Evolutionary conservation across 371 early-diverging fungal genomes (phyloP).

Genomic region (Apophysomyces elegans): DNA sequence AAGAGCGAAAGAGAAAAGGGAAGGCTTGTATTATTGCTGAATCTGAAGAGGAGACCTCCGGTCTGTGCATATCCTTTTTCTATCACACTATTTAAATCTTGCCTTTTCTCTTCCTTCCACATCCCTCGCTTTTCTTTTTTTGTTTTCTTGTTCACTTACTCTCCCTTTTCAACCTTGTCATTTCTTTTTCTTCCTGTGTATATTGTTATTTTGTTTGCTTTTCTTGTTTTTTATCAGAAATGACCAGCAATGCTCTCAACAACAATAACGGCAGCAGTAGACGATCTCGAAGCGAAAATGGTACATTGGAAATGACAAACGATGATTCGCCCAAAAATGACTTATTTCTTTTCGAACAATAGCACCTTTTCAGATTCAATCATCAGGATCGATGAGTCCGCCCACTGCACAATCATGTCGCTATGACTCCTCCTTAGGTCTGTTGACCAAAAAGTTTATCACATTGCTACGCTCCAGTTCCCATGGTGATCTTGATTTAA

Average conservation of each 20-base stretch:
- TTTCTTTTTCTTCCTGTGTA: conserved; percentile 2
- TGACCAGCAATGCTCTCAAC: not conserved
- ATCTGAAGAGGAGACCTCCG: conserved; percentile 22
- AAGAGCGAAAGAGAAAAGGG: not conserved
- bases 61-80: conserved; percentile 31
- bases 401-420: conserved; percentile 31
- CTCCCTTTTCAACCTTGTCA: not conserved
- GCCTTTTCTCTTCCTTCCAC: conserved; percentile 8
- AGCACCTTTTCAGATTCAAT: conserved; percentile 31
- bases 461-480: conserved; percentile 63
- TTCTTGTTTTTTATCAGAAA: conserved; percentile 1
- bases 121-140: not conserved
- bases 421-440: conserved; percentile 68
- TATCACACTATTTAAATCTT: conserved; percentile 6
- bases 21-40: not conserved
- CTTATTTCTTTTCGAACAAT: not conserved
- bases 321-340: not conserved
- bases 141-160: not conserved
- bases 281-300: conserved; percentile 17
- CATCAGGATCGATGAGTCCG: conserved; percentile 23
- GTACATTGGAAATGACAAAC: conserved; percentile 9
- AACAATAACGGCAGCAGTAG: conserved; percentile 11
- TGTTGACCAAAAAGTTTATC: conserved; percentile 80
- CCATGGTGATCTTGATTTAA: conserved; percentile 73
- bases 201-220: not conserved